Base-by-base conservation (phyloP, 306 rosid genomes). In the Coriaria nepalensis region DNA sequence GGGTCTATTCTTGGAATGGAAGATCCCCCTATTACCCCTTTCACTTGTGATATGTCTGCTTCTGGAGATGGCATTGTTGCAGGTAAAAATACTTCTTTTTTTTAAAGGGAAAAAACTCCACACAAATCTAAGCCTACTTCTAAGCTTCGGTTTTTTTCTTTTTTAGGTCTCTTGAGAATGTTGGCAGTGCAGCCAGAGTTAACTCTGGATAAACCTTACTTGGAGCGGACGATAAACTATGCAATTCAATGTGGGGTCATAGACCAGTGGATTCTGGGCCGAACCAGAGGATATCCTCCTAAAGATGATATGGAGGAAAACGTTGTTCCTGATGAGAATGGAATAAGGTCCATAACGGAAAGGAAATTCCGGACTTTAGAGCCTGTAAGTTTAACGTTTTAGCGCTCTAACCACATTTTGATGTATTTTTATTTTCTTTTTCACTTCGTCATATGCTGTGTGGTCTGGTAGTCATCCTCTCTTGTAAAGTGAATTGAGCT, bases 21-120 rank as follows among this genome's bases (percentile, higher is more conserved):
- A 68, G 98, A 90, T 61, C 63, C 93, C 12, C 95, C 78, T 3
- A 44, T 90, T 38, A 84, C 83, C 47, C 95, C 95, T 53, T 79
- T 73, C 68, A 84, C 92, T 43, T 0, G 63, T 32, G 92, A 90
- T 57, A 84, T 90, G 95, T 84, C 95, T 42, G 95, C 98, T 43
- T 74, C 94, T 13, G 98, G 95, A 68, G 95, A 90, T 10, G 98
- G 94, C 67, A 79, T 84, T 36, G 81, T 79, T 60, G 98, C 95
- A 61, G 98, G 98, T 90, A 79, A n/a, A n/a, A n/a, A n/a, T n/a
- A n/a, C n/a, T n/a, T n/a, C n/a, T n/a, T n/a, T n/a, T n/a, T n/a
- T n/a, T n/a, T n/a, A n/a, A n/a, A n/a, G n/a, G n/a, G n/a, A n/a
- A n/a, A n/a, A n/a, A n/a, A n/a, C n/a, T n/a, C n/a, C n/a, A n/a